Evolutionary conservation across 768 basidiomycete species (phyloP).

Genomic region (Mrakia blollopis): DNA sequence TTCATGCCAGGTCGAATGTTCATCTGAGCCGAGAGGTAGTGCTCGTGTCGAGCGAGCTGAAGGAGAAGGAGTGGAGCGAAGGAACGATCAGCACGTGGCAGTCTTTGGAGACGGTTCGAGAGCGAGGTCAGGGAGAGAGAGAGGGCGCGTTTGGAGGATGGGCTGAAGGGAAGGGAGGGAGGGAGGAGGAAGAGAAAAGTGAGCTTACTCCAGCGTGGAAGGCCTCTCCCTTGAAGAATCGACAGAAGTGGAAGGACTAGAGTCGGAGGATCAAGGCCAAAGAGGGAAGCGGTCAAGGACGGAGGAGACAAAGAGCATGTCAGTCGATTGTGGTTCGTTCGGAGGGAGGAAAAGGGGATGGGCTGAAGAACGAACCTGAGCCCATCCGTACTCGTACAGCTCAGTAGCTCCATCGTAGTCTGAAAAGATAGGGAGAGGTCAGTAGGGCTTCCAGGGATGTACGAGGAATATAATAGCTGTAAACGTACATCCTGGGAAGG

Average conservation of each 20-base stretch:
- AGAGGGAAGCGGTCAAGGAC: slow-evolving; percentile 40
- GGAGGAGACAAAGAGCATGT: background rate
- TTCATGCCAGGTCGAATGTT: slow-evolving; percentile 79
- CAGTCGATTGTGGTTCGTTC: background rate
- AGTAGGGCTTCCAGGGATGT: background rate
- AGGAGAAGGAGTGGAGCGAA: background rate
- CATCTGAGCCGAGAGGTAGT: slow-evolving; percentile 90
- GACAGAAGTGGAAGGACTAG: slow-evolving; percentile 94
- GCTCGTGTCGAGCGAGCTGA: slow-evolving; percentile 84
- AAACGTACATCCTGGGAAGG: background rate
- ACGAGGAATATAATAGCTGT: background rate
- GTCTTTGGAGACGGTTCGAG: no score
- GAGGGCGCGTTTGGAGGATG: background rate
- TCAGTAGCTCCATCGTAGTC: slow-evolving; percentile 81
- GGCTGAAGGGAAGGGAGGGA: background rate
- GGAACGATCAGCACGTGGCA: background rate
- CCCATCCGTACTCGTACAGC: slow-evolving; percentile 79
- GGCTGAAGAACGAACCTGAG: background rate
- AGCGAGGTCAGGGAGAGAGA: slow-evolving; percentile 33
- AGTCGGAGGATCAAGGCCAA: background rate
- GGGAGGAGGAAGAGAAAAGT: background rate
- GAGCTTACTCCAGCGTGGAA: slow-evolving; percentile 39
- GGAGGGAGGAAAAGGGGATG: background rate
- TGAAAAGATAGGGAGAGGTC: background rate
- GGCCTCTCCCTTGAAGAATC: slow-evolving; percentile 79